A percentile compares a stretch with the other conserved stretches of the same genome.
Conservation (phyloP, 1,139 yeast species). For the Ogataea hybrid region DNA sequence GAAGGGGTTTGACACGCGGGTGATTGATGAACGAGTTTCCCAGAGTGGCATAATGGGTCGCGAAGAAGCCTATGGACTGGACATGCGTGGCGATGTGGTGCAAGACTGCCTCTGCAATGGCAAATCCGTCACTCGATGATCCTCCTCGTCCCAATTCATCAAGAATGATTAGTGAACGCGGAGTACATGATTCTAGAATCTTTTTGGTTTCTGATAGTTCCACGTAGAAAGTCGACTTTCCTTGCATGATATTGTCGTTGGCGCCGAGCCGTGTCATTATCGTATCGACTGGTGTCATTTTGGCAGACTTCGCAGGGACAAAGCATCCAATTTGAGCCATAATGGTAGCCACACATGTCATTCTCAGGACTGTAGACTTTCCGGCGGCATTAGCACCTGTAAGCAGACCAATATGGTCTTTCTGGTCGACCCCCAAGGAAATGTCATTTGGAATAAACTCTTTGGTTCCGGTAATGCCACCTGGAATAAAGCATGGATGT, state of each 20-base stretch:
- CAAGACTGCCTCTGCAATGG: conserved; percentile 92
- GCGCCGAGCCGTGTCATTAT: conserved; percentile 98
- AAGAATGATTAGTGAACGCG: conserved; percentile 75
- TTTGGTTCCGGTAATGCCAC: conserved; percentile 49
- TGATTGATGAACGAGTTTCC: conserved; percentile 75
- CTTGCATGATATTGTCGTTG: conserved; percentile 95
- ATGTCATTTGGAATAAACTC: conserved; percentile 93
- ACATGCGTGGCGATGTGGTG: conserved; percentile 90
- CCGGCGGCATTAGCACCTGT: conserved; percentile 99
- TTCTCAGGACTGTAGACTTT: conserved; percentile 88
- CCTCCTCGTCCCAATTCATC: conserved; percentile 99
- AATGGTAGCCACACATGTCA: conserved; percentile 90
- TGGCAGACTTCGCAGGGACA: conserved; percentile 75
- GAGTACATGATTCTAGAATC: conserved; percentile 81
- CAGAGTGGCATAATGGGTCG: conserved; percentile 91
- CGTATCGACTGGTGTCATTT: conserved; percentile 78
- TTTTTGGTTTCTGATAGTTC: conserved; percentile 93
- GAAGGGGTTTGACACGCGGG: conserved; percentile 75
- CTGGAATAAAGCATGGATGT: conserved; percentile 76
- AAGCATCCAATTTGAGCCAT: conserved; percentile 94
- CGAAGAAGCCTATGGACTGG: conserved; percentile 91
- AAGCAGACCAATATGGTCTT: conserved; percentile 66
- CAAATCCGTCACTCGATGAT: conserved; percentile 94
- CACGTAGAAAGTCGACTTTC: conserved; percentile 93
- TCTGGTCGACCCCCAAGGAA: conserved; percentile 59